phyloP scores from a whole-genome alignment of 768 basidiomycete species.

The Megacollybia marginata region DNA sequence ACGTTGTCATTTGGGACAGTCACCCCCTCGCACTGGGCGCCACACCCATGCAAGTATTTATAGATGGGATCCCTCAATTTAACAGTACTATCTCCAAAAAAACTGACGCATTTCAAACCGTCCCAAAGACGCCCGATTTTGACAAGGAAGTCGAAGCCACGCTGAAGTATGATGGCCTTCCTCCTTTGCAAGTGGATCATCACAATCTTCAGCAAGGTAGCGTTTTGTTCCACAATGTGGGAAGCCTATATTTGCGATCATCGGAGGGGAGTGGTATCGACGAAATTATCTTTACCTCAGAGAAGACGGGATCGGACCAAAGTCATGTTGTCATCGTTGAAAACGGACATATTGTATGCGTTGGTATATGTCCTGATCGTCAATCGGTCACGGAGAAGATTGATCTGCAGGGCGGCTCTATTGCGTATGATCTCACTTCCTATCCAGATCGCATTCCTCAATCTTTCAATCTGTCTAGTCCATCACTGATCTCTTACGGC shows the following conservation, averaged over 20 bases:
- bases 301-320: not conserved
- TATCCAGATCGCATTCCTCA: slow-evolving; percentile 10
- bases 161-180: slow-evolving; percentile 55
- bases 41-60: slow-evolving; percentile 74
- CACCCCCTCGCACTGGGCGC: slow-evolving; percentile 76
- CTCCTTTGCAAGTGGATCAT: slow-evolving; percentile 44
- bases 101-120: slow-evolving; percentile 42
- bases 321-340: not conserved
- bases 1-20: slow-evolving; percentile 69
- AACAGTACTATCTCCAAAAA: slow-evolving; percentile 41
- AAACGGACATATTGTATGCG: not conserved
- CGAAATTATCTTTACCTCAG: not conserved
- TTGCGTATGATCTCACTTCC: slow-evolving; percentile 40
- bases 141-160: slow-evolving; percentile 47
- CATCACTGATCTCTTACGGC: slow-evolving; percentile 59
- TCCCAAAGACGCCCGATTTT: slow-evolving; percentile 53
- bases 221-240: not conserved
- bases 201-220: slow-evolving; percentile 11
- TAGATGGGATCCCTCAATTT: slow-evolving; percentile 77
- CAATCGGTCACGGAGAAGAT: slow-evolving; percentile 25
- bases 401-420: slow-evolving; percentile 60
- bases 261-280: slow-evolving; percentile 12
- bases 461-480: slow-evolving; percentile 22
- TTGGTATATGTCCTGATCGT: slow-evolving; percentile 7
- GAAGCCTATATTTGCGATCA: slow-evolving; percentile 7